Evolutionary conservation across 805 yeast species (phyloP).

Genomic region (Maudiozyma pseudohumilis): DNA sequence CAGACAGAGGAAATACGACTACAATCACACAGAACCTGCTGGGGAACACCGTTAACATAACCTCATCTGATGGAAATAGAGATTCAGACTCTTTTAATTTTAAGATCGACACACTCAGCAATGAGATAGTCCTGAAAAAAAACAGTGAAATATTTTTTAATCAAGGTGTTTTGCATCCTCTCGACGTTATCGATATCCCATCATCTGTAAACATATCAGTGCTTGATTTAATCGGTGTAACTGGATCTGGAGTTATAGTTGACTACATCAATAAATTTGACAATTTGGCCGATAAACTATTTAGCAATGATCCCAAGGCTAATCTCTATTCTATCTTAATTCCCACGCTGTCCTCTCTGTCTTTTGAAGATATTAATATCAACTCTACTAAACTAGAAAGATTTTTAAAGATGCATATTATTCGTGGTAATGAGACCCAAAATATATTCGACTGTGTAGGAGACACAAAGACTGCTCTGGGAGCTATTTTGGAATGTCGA

Average conservation of each 20-base stretch:
- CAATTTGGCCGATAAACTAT: constrained; percentile 33
- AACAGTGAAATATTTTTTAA: constrained; percentile 63
- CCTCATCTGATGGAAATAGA: constrained; percentile 5
- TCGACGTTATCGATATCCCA: constrained; percentile 50
- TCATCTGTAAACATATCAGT: constrained; percentile 41
- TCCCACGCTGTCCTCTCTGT: constrained; percentile 54
- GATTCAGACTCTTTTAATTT: constrained; percentile 5
- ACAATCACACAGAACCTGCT: constrained; percentile 26
- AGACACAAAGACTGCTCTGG: constrained; percentile 34
- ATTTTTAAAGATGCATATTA: constrained; percentile 57
- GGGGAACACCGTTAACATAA: constrained; percentile 7
- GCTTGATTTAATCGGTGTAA: constrained; percentile 45
- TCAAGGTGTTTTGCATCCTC: constrained; percentile 78
- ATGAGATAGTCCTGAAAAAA: constrained; percentile 19
- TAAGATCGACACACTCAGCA: constrained; percentile 14
- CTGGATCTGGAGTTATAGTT: constrained; percentile 38
- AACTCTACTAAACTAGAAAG: constrained; percentile 37
- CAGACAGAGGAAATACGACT: constrained; percentile 39
- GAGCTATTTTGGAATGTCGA: constrained; percentile 36
- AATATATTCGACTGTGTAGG: constrained; percentile 40
- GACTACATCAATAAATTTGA: constrained; percentile 38
- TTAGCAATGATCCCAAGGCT: constrained; percentile 16
- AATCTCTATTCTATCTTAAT: constrained; percentile 53
- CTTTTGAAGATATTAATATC: constrained; percentile 39
- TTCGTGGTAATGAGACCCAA: constrained; percentile 46